phyloP scores from a whole-genome alignment of 202 grass and related monocot genomes.

The Panicum hallii region DNA sequence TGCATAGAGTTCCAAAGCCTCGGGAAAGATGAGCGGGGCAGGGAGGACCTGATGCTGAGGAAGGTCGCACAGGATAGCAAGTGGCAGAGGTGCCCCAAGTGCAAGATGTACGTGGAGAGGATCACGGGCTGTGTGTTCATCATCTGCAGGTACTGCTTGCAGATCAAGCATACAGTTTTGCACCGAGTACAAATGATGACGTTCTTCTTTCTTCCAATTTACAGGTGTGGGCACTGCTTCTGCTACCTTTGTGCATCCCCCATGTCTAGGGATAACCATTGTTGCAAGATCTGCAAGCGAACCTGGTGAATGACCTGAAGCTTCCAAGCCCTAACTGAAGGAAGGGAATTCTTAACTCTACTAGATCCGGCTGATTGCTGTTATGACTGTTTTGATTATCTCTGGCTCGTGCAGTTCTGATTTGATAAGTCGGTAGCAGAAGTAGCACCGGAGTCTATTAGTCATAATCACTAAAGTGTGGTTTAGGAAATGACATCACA shows the following conservation, averaged over 20 bases:
- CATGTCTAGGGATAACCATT: constrained; percentile 57
- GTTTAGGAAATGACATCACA: neutral
- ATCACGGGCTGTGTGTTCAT: constrained; percentile 57
- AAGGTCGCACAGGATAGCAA: constrained; percentile 52
- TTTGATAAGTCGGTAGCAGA: neutral
- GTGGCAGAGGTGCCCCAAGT: constrained; percentile 82
- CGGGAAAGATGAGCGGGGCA: constrained; percentile 50
- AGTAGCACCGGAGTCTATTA: constrained; percentile 1
- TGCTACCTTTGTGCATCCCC: constrained; percentile 77
- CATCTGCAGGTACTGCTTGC: constrained; percentile 56
- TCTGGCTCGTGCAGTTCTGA: constrained; percentile 1
- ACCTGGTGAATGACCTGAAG: constrained; percentile 46
- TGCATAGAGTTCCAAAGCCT: constrained; percentile 65
- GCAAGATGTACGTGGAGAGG: constrained; percentile 79
- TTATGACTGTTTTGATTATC: neutral
- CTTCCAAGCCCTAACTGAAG: neutral
- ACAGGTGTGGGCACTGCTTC: constrained; percentile 66
- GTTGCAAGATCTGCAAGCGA: constrained; percentile 55
- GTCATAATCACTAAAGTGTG: neutral
- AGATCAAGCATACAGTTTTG: neutral
- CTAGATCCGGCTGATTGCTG: neutral
- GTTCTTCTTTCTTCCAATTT: constrained; percentile 10
- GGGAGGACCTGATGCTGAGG: constrained; percentile 63
- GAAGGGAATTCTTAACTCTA: constrained; percentile 1
- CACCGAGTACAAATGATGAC: neutral